Percentiles rank a stretch among this genome's conserved stretches.
Evolutionary conservation across 1,139 yeast species (phyloP).

Genomic region (Sugiyamaella pinicola): DNA sequence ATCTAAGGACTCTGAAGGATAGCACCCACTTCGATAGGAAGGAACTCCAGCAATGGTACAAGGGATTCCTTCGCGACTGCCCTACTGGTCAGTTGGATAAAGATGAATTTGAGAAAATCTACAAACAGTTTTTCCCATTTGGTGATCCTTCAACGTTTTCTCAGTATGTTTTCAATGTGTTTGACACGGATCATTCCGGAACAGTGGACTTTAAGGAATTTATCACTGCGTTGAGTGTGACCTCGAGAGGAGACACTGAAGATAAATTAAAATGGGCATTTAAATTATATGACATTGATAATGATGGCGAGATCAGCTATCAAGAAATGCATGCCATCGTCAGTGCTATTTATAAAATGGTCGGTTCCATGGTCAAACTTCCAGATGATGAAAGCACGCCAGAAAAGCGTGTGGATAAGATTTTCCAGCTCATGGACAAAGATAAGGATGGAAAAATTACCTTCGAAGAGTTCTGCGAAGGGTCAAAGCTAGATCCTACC

Average conservation of each 20-base stretch:
- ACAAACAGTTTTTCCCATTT: conserved; percentile 96
- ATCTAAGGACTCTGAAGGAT: conserved; percentile 75
- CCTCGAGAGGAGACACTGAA: conserved; percentile 84
- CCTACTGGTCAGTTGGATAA: conserved; percentile 87
- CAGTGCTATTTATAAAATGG: conserved; percentile 87
- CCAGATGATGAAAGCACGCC: conserved; percentile 95
- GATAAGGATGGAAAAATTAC: conserved; percentile 68
- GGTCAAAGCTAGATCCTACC: conserved; percentile 80
- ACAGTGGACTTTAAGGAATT: conserved; percentile 91
- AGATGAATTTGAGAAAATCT: conserved; percentile 87
- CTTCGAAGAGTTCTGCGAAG: conserved; percentile 79
- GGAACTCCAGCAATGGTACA: conserved; percentile 97
- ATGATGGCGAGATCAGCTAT: conserved; percentile 72
- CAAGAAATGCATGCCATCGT: conserved; percentile 80
- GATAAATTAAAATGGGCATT: conserved; percentile 86
- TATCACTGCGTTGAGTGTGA: conserved; percentile 81
- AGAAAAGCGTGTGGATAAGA: conserved; percentile 78
- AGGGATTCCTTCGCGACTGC: conserved; percentile 91
- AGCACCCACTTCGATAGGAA: conserved; percentile 91
- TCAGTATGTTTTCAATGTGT: conserved; percentile 82
- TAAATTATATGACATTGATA: conserved; percentile 79
- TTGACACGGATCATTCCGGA: conserved; percentile 81
- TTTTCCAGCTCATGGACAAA: conserved; percentile 73
- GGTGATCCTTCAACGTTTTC: conserved; percentile 96
- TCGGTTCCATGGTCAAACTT: conserved; percentile 89